These are phyloP conservation scores for Hanseniaspora hatyaiensis DNA, from an alignment of 805 yeast genomes.

Conservation along the genomic window DNA sequence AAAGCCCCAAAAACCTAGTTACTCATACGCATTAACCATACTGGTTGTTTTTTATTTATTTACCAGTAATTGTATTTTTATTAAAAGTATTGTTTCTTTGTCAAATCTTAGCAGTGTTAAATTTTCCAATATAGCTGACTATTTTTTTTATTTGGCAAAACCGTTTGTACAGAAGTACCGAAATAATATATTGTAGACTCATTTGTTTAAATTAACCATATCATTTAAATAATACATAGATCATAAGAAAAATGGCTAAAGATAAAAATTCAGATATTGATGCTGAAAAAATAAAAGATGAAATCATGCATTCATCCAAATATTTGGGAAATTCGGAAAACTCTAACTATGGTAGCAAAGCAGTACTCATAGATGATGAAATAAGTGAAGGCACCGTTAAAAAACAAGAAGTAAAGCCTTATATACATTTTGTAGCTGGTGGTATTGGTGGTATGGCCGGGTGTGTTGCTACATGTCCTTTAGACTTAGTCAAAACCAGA, in stretches of 20 bases:
- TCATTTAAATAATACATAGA: too few relatives aligned
- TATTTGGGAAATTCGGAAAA: conserved; percentile 14
- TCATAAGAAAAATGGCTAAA: not conserved
- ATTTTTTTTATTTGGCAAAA: too few relatives aligned
- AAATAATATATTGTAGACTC: too few relatives aligned
- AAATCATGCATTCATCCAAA: conserved; percentile 5
- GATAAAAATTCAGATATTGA: not conserved
- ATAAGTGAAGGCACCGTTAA: conserved; percentile 12
- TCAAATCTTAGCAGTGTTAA: too few relatives aligned
- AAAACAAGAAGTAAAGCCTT: conserved; percentile 32
- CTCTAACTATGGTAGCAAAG: not conserved
- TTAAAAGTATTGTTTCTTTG: too few relatives aligned
- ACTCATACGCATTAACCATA: too few relatives aligned
- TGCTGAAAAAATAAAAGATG: not conserved
- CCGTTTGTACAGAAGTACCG: too few relatives aligned
- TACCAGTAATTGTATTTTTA: too few relatives aligned
- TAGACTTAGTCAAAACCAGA: conserved; percentile 92
- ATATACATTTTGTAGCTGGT: conserved; percentile 83
- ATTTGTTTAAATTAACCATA: too few relatives aligned
- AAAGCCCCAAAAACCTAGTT: too few relatives aligned
- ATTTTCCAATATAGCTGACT: too few relatives aligned
- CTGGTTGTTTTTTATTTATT: too few relatives aligned
- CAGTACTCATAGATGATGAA: conserved; percentile 13
- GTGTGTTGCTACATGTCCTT: conserved; percentile 84
- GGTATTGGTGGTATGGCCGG: conserved; percentile 98